Percentiles rank a stretch among this genome's conserved stretches.
Conservation (phyloP, 257 asterid species). For the Petunia axillaris region DNA sequence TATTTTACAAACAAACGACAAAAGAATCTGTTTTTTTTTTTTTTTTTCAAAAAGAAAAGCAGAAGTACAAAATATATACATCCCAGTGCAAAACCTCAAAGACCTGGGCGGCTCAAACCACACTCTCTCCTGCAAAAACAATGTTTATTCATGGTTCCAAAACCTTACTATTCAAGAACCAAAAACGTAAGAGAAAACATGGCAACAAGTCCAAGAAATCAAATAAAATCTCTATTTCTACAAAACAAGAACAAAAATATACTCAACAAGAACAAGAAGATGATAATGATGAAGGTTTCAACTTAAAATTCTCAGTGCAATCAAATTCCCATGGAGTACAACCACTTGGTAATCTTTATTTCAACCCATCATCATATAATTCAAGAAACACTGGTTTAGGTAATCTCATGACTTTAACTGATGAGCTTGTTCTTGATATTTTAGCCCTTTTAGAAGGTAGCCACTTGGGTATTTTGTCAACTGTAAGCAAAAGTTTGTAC, state of each 20-base stretch:
- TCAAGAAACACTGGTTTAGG: conserved; percentile 86
- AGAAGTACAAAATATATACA: background rate
- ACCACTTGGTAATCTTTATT: conserved; percentile 84
- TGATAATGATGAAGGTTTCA: conserved; percentile 63
- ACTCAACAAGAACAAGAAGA: conserved; percentile 29
- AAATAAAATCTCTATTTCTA: conserved; percentile 34
- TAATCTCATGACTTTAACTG: conserved; percentile 66
- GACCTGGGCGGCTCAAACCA: conserved; percentile 18
- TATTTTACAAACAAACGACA: too few relatives aligned
- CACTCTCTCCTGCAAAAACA: conserved; percentile 17
- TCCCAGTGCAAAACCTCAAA: background rate
- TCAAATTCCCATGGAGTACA: conserved; percentile 80
- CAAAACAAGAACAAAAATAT: conserved; percentile 31
- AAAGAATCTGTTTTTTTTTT: too few relatives aligned
- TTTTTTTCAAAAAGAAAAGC: background rate
- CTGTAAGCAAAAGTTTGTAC: conserved; percentile 86
- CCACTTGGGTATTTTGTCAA: conserved; percentile 71
- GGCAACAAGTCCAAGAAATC: conserved; percentile 30
- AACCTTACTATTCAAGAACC: conserved; percentile 44
- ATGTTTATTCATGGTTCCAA: conserved; percentile 50
- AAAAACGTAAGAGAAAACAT: conserved; percentile 40
- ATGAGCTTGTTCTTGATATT: conserved; percentile 88
- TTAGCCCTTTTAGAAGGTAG: conserved; percentile 67
- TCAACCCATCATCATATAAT: conserved; percentile 57
- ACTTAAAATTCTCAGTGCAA: conserved; percentile 60